phyloP scores from a whole-genome alignment of 345 rosid genomes.

The Citrus trifoliata region DNA sequence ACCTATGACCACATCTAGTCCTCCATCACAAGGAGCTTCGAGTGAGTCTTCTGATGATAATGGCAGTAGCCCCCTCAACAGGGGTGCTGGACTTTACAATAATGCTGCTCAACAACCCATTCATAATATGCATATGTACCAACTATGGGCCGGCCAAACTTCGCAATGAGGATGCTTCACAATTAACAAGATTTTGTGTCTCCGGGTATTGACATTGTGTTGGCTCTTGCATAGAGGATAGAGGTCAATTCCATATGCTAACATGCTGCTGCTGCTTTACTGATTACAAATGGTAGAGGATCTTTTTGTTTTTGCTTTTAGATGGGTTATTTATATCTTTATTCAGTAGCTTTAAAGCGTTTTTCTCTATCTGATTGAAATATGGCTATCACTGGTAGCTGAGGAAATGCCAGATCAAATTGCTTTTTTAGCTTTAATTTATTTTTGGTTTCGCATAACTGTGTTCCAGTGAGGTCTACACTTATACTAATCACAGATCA shows the following conservation, averaged over 20 bases:
- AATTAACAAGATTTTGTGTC: neutral
- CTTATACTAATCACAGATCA: neutral
- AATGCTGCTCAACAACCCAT: constrained; percentile 37
- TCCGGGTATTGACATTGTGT: constrained; percentile 1
- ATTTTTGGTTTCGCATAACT: neutral
- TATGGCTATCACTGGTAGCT: constrained; percentile 15
- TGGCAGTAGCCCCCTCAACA: constrained; percentile 52
- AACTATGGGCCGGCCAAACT: constrained; percentile 52
- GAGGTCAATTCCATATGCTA: constrained; percentile 12
- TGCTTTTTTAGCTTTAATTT: neutral
- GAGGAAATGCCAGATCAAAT: constrained; percentile 7
- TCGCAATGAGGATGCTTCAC: constrained; percentile 36
- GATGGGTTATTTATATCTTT: constrained; percentile 7
- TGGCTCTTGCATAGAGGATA: constrained; percentile 10
- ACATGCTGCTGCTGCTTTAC: constrained; percentile 8
- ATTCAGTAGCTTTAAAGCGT: constrained; percentile 6
- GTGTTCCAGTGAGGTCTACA: neutral
- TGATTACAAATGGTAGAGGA: constrained; percentile 10
- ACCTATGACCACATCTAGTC: constrained; percentile 46
- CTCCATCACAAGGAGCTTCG: constrained; percentile 66
- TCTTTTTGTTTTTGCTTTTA: neutral
- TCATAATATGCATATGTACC: constrained; percentile 66
- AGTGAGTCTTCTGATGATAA: constrained; percentile 79
- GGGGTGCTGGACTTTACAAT: constrained; percentile 34
- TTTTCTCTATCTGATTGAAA: neutral